Evolutionary conservation across 805 yeast genomes (phyloP).

Genomic region (Candida cerambycidarum): DNA sequence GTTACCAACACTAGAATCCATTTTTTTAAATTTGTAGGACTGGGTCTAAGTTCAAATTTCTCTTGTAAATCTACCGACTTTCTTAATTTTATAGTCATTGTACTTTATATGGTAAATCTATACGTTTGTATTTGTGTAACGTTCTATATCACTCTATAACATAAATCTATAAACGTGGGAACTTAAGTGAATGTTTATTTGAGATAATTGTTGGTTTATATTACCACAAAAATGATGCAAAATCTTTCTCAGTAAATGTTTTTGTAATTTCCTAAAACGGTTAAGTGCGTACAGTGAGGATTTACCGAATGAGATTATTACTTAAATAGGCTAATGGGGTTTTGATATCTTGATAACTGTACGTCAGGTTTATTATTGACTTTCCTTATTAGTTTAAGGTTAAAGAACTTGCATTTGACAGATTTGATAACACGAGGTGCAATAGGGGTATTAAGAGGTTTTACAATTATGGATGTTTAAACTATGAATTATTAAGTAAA

Average conservation of each 20-base stretch:
- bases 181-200: too few relatives aligned
- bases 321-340: background rate
- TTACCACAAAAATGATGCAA: background rate
- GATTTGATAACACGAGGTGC: background rate
- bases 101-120: background rate
- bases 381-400: background rate
- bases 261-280: conserved; percentile 6
- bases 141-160: background rate
- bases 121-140: background rate
- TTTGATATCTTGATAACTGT: background rate
- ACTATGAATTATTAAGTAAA: too few relatives aligned
- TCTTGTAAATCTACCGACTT: background rate
- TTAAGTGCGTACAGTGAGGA: background rate
- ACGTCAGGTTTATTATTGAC: background rate
- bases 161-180: background rate
- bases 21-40: background rate
- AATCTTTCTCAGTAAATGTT: conserved; percentile 4
- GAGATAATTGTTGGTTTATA: background rate
- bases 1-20: background rate
- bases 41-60: background rate
- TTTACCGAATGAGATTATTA: background rate
- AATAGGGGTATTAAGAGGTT: too few relatives aligned
- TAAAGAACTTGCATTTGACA: background rate
- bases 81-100: conserved; percentile 1
- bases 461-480: too few relatives aligned